Percentiles rank a stretch among this genome's conserved stretches.
These are phyloP conservation scores for Ustilaginoidea virens DNA, from an alignment of 2,329 filamentous ascomycete genomes.

Conservation along the genomic window DNA sequence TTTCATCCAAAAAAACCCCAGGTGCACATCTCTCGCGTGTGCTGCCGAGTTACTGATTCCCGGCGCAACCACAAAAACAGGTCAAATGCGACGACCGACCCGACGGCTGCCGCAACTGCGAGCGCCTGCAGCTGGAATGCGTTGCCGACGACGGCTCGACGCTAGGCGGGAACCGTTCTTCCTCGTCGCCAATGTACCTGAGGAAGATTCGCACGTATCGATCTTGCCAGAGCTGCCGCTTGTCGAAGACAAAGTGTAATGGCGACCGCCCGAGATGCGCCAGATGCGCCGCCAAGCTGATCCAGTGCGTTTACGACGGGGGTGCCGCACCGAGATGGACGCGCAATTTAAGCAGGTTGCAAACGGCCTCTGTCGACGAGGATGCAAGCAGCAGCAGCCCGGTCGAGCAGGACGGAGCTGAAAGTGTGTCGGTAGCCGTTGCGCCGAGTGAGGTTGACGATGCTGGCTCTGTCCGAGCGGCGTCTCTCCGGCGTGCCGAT, in stretches of 20 bases:
- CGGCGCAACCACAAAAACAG: constrained; percentile 13
- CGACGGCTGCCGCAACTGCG: constrained; percentile 26
- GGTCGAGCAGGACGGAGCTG: not conserved
- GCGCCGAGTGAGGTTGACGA: constrained; percentile 1
- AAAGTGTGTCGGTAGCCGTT: not conserved
- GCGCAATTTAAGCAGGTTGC: constrained; percentile 14
- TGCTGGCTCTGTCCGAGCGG: not conserved
- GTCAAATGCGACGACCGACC: constrained; percentile 27
- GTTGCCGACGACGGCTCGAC: constrained; percentile 19
- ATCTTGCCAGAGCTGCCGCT: constrained; percentile 22
- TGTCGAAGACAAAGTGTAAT: constrained; percentile 27
- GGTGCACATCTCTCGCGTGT: too few species aligned
- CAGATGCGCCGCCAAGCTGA: constrained; percentile 17
- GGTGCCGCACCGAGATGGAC: constrained; percentile 22
- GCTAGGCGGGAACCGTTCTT: constrained; percentile 10
- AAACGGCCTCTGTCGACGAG: constrained; percentile 1
- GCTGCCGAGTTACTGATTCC: too few species aligned
- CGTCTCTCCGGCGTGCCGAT: not conserved
- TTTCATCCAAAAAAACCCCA: too few species aligned
- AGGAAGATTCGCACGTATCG: constrained; percentile 25
- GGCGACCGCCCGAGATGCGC: constrained; percentile 24
- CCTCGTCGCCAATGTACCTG: constrained; percentile 14
- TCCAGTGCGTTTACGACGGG: constrained; percentile 23
- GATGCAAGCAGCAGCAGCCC: constrained; percentile 1
- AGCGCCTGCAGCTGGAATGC: constrained; percentile 25